A percentile compares a stretch with the other conserved stretches of the same genome.
Evolutionary conservation across 148 eudicot genomes (phyloP).

Genomic region (Talinum fruticosum): DNA sequence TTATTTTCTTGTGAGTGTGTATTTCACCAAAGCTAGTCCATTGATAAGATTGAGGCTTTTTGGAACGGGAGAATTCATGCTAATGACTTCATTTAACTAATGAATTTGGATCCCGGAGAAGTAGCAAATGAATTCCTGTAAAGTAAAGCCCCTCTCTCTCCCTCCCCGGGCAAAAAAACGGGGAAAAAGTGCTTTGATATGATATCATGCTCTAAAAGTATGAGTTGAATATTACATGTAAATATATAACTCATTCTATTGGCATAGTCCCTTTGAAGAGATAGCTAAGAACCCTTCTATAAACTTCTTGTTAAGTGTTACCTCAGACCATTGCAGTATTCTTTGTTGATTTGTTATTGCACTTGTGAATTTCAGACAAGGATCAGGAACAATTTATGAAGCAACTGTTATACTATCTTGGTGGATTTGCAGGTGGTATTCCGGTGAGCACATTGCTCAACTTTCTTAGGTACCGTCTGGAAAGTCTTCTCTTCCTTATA

Average conservation of each 20-base stretch:
- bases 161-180: too few relatives aligned
- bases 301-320: background rate
- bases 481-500: conserved; percentile 33
- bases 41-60: background rate
- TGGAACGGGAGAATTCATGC: background rate
- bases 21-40: background rate
- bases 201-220: background rate
- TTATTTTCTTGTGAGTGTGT: background rate
- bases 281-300: too few relatives aligned
- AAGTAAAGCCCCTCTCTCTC: too few relatives aligned
- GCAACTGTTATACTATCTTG: conserved; percentile 88
- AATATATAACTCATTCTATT: too few relatives aligned
- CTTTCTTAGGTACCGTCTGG: conserved; percentile 70
- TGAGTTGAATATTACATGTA: too few relatives aligned
- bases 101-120: background rate
- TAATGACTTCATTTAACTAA: background rate
- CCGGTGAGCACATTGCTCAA: conserved; percentile 99
- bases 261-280: too few relatives aligned
- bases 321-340: conserved; percentile 2
- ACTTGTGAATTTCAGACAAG: conserved; percentile 49
- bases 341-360: conserved; percentile 8
- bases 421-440: conserved; percentile 90
- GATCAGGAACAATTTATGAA: conserved; percentile 92
- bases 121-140: background rate
- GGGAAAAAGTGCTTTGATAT: background rate